Conservation (phyloP, 768 basidiomycete genomes). For the Hericium alpestre region DNA sequence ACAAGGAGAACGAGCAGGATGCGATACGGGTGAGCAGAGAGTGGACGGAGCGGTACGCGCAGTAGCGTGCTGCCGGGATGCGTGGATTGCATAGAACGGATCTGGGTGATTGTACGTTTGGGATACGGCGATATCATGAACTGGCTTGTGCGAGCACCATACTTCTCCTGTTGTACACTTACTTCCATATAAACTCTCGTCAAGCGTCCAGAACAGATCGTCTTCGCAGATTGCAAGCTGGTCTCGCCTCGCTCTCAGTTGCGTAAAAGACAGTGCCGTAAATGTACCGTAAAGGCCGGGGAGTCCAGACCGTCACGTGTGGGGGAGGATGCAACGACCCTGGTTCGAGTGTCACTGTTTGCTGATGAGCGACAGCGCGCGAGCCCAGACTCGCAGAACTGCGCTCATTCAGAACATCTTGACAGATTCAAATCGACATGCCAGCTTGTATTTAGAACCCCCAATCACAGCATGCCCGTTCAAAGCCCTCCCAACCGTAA, state of each 20-base stretch:
- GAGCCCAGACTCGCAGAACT: too few relatives aligned
- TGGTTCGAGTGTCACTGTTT: too few relatives aligned
- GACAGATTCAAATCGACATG: too few relatives aligned
- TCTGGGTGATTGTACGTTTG: not conserved
- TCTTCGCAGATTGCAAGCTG: too few relatives aligned
- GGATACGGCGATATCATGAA: not conserved
- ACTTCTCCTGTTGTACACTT: not conserved
- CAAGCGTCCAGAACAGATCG: not conserved
- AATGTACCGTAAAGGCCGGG: too few relatives aligned
- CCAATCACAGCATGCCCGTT: not conserved
- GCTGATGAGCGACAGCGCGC: too few relatives aligned
- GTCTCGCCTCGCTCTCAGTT: too few relatives aligned
- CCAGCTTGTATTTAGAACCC: not conserved
- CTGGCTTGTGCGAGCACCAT: not conserved
- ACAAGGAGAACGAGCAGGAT: conserved; percentile 93
- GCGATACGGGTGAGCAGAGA: conserved; percentile 87
- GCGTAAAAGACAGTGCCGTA: too few relatives aligned
- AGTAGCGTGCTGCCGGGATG: not conserved
- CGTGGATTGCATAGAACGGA: too few relatives aligned
- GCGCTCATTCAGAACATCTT: too few relatives aligned
- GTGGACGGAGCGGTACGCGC: conserved; percentile 89
- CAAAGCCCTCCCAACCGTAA: not conserved
- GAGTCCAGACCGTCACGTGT: too few relatives aligned
- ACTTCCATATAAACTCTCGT: not conserved
- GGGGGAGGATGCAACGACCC: too few relatives aligned